Evolutionary conservation across 1,139 yeast genomes (phyloP).

Genomic region (Suhomyces terraborum): DNA sequence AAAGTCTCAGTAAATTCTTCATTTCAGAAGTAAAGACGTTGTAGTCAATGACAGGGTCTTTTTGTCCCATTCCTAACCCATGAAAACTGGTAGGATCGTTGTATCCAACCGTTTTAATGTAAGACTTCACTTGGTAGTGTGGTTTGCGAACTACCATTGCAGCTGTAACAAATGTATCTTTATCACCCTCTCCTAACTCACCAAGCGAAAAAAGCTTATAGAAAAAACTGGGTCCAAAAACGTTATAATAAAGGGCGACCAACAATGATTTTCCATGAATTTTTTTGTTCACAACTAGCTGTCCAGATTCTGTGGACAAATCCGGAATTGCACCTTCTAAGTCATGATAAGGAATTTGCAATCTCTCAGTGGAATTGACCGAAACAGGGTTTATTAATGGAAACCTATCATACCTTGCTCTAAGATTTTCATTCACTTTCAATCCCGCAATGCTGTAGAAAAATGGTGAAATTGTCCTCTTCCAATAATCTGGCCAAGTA

Average conservation of each 20-base stretch:
- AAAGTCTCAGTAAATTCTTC: slow-evolving; percentile 14
- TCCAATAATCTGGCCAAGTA: slow-evolving; percentile 86
- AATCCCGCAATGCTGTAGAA: slow-evolving; percentile 67
- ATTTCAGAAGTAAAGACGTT: slow-evolving; percentile 18
- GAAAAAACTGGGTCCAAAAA: slow-evolving; percentile 57
- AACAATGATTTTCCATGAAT: slow-evolving; percentile 55
- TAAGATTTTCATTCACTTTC: slow-evolving; percentile 34
- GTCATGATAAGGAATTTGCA: slow-evolving; percentile 44
- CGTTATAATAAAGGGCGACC: slow-evolving; percentile 55
- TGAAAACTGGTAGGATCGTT: slow-evolving; percentile 27
- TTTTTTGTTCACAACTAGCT: slow-evolving; percentile 52
- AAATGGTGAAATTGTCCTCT: slow-evolving; percentile 66
- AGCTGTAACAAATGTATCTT: slow-evolving; percentile 63
- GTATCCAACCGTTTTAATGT: slow-evolving; percentile 37
- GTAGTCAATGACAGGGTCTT: slow-evolving; percentile 33
- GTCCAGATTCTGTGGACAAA: slow-evolving; percentile 64
- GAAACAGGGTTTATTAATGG: slow-evolving; percentile 14
- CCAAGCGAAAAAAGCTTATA: slow-evolving; percentile 61
- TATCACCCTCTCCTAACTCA: slow-evolving; percentile 66
- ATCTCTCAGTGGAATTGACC: slow-evolving; percentile 8
- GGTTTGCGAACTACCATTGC: slow-evolving; percentile 47
- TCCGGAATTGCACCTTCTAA: slow-evolving; percentile 59
- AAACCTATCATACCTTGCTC: slow-evolving; percentile 20
- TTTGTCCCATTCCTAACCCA: slow-evolving; percentile 46
- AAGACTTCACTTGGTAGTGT: slow-evolving; percentile 53